These are phyloP conservation scores for Aspergillus spinulosporus DNA, from an alignment of 2,329 filamentous ascomycete species.

Conservation along the genomic window DNA sequence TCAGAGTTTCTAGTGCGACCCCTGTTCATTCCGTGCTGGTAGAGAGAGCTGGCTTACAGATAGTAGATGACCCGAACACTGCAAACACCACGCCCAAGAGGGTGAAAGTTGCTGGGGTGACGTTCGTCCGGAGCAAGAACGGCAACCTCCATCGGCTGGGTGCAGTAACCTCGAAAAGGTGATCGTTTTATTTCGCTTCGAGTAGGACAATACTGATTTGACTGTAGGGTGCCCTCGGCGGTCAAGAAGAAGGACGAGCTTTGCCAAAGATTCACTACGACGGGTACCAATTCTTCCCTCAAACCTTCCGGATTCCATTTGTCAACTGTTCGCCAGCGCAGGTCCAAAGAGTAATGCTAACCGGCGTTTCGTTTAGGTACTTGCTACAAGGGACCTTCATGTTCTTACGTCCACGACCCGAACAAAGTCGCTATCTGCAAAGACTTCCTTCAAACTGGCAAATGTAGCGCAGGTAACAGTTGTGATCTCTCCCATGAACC, in stretches of 20 bases:
- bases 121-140: constrained; percentile 81
- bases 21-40: constrained; percentile 8
- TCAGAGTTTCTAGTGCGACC: constrained; percentile 68
- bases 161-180: constrained; percentile 74
- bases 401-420: constrained; percentile 80
- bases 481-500: constrained; percentile 92
- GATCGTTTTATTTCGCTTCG: constrained; percentile 43
- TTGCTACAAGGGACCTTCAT: constrained; percentile 77
- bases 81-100: constrained; percentile 72
- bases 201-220: constrained; percentile 21
- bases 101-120: constrained; percentile 71
- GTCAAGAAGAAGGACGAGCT: constrained; percentile 70
- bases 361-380: constrained; percentile 64
- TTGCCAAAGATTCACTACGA: constrained; percentile 66
- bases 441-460: constrained; percentile 75
- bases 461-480: constrained; percentile 71
- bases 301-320: constrained; percentile 20
- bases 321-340: constrained; percentile 16
- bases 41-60: constrained; percentile 48
- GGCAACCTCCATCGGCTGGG: constrained; percentile 81
- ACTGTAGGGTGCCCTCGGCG: constrained; percentile 42
- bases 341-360: constrained; percentile 20
- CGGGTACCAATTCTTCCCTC: constrained; percentile 50
- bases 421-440: constrained; percentile 89
- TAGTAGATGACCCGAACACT: constrained; percentile 57